phyloP scores from a whole-genome alignment of 106 monocot species.

The Cymbidium sinense region DNA sequence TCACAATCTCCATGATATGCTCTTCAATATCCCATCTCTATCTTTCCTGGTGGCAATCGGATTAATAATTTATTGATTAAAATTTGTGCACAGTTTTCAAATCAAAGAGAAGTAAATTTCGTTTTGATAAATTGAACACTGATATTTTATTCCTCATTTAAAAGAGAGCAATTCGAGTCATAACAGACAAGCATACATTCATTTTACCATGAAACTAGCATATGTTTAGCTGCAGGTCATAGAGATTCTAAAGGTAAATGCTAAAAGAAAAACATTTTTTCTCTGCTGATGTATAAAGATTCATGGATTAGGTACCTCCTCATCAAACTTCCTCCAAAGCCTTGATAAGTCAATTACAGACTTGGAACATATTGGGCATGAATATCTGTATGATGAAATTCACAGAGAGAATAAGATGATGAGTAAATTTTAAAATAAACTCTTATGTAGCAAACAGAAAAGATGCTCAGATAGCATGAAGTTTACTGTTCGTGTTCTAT shows the following conservation, averaged over 20 bases:
- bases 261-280: slow-evolving; percentile 6
- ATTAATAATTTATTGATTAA: not conserved
- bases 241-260: too few species aligned
- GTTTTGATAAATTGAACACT: not conserved
- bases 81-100: not conserved
- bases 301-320: slow-evolving; percentile 27
- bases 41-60: not conserved
- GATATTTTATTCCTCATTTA: not conserved
- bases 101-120: not conserved
- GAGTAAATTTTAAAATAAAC: not conserved
- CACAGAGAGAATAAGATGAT: slow-evolving; percentile 2
- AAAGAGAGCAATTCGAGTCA: not conserved
- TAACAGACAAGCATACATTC: not conserved
- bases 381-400: slow-evolving; percentile 23
- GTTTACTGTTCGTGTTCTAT: slow-evolving; percentile 45
- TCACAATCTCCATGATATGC: not conserved
- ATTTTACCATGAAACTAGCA: not conserved
- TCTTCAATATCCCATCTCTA: not conserved
- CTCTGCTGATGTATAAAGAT: slow-evolving; percentile 7
- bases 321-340: slow-evolving; percentile 35
- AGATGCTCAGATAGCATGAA: not conserved
- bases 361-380: slow-evolving; percentile 59
- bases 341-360: slow-evolving; percentile 36
- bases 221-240: not conserved
- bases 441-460: not conserved